phyloP scores from a whole-genome alignment of 1,284 basidiomycete genomes.

The Puccinia triticina region DNA sequence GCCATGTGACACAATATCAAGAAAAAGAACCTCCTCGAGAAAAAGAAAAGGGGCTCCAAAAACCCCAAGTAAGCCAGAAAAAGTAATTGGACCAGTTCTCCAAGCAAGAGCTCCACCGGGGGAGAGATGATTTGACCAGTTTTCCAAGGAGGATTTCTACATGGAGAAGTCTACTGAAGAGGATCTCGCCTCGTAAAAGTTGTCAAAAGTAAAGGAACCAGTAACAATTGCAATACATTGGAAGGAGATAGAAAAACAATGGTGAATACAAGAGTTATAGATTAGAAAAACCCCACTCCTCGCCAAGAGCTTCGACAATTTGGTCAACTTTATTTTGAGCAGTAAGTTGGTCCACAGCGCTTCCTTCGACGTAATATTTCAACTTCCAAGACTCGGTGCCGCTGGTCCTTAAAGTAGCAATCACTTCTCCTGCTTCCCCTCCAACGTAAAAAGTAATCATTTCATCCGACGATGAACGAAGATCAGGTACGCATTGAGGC shows the following conservation, averaged over 20 bases:
- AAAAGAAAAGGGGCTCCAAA: too few relatives aligned
- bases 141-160: too few relatives aligned
- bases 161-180: too few relatives aligned
- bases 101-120: too few relatives aligned
- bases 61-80: too few relatives aligned
- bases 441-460: slow-evolving; percentile 76
- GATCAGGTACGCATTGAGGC: slow-evolving; percentile 68
- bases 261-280: slow-evolving; percentile 6
- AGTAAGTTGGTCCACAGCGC: not conserved
- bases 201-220: too few relatives aligned
- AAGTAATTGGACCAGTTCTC: too few relatives aligned
- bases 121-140: too few relatives aligned
- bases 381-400: slow-evolving; percentile 68
- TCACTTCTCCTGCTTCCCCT: slow-evolving; percentile 64
- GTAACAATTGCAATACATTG: too few relatives aligned
- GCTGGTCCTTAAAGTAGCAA: slow-evolving; percentile 70
- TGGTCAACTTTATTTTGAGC: slow-evolving; percentile 24
- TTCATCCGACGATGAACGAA: slow-evolving; percentile 74
- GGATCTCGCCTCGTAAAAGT: too few relatives aligned
- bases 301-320: slow-evolving; percentile 31
- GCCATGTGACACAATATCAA: too few relatives aligned
- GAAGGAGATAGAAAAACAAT: not conserved
- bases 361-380: slow-evolving; percentile 43
- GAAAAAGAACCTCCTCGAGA: too few relatives aligned
- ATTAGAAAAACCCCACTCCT: slow-evolving; percentile 36